Conservation (phyloP, 352 stramenopile genomes). For the Phytophthora cactorum region DNA sequence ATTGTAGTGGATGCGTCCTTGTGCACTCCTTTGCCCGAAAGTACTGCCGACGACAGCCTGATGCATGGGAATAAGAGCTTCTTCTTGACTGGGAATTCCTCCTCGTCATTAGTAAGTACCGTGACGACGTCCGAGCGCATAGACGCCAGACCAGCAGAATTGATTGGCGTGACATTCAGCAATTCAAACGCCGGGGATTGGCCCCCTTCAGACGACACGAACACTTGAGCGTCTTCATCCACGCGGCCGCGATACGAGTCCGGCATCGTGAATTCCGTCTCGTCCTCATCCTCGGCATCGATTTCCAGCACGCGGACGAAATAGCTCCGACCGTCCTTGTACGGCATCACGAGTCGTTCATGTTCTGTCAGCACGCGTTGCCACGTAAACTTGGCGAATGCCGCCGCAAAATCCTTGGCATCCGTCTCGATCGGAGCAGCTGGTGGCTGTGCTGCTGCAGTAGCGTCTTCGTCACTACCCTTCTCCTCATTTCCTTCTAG, state of each 20-base stretch:
- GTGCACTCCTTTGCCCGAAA: conserved; percentile 76
- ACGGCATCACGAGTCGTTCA: conserved; percentile 70
- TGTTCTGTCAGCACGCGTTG: conserved; percentile 82
- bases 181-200: conserved; percentile 43
- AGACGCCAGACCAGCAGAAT: conserved; percentile 38
- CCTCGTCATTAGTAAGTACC: conserved; percentile 83
- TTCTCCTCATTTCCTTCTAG: conserved; percentile 17
- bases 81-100: conserved; percentile 91
- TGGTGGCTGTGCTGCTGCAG: neutral
- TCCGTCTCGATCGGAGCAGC: conserved; percentile 45
- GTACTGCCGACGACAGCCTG: conserved; percentile 81
- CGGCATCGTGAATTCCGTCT: conserved; percentile 88
- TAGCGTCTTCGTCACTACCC: conserved; percentile 21
- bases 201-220: conserved; percentile 62
- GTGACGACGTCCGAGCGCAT: conserved; percentile 78
- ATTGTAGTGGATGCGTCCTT: conserved; percentile 71
- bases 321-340: conserved; percentile 54
- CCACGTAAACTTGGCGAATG: conserved; percentile 61
- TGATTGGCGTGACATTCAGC: conserved; percentile 38
- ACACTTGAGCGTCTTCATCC: conserved; percentile 65
- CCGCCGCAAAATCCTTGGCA: conserved; percentile 53
- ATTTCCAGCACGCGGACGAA: conserved; percentile 80
- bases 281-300: conserved; percentile 69
- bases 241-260: conserved; percentile 77
- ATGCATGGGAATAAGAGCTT: conserved; percentile 91